Percentiles rank a stretch among this genome's conserved stretches.
Evolutionary conservation across 192 early-diverging fungal species (phyloP).

Genomic region (Coemansia furcata): DNA sequence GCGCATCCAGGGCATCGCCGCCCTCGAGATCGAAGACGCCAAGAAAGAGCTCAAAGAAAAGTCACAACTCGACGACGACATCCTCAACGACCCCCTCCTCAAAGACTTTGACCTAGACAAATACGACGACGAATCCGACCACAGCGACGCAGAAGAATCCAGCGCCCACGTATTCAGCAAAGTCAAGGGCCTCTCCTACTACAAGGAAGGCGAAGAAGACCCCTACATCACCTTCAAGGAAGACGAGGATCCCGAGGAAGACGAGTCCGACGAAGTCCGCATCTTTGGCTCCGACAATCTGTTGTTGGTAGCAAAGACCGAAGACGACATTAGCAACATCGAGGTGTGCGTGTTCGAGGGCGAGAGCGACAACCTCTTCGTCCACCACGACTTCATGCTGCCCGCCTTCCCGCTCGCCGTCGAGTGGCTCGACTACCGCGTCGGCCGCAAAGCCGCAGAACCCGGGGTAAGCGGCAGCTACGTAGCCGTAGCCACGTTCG

Average conservation of each 20-base stretch:
- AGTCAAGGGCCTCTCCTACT: constrained; percentile 84
- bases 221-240: constrained; percentile 78
- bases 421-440: constrained; percentile 93
- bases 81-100: constrained; percentile 60
- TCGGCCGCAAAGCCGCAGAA: constrained; percentile 63
- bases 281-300: constrained; percentile 82
- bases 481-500: constrained; percentile 96
- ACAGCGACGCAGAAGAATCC: constrained; percentile 17
- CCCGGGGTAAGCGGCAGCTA: constrained; percentile 69
- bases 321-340: constrained; percentile 94
- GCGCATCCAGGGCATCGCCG: constrained; percentile 70
- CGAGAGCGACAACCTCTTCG: constrained; percentile 82
- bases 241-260: constrained; percentile 53
- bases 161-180: constrained; percentile 77
- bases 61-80: constrained; percentile 20
- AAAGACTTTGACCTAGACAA: constrained; percentile 88
- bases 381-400: constrained; percentile 98
- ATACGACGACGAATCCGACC: constrained; percentile 80
- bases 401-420: constrained; percentile 92
- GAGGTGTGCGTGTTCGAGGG: constrained; percentile 92
- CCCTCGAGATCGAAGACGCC: constrained; percentile 62
- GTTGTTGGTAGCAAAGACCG: constrained; percentile 90
- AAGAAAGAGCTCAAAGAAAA: constrained; percentile 57
- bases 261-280: constrained; percentile 79
- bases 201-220: constrained; percentile 76